phyloP scores from a whole-genome alignment of 106 monocot genomes.

The Hemerocallis citrina region DNA sequence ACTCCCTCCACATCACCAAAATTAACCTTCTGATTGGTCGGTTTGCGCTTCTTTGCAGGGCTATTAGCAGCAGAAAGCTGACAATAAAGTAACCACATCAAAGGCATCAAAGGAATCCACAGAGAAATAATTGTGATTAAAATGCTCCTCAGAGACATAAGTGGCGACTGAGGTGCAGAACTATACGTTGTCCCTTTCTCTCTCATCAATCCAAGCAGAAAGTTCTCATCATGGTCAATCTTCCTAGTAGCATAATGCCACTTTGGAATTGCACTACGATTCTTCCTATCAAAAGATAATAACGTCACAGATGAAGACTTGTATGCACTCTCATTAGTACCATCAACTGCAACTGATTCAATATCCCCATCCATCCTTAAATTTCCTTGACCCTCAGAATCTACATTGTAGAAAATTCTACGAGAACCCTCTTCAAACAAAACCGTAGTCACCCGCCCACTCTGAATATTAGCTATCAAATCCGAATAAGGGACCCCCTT shows the following conservation, averaged over 20 bases:
- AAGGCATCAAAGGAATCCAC: slow-evolving; percentile 78
- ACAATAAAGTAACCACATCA: slow-evolving; percentile 88
- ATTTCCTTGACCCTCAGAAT: slow-evolving; percentile 8
- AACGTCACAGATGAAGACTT: neutral
- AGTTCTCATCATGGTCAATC: slow-evolving; percentile 73
- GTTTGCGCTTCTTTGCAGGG: slow-evolving; percentile 54
- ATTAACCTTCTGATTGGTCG: slow-evolving; percentile 48
- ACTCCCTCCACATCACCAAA: slow-evolving; percentile 95
- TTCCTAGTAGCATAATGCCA: slow-evolving; percentile 76
- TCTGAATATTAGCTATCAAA: slow-evolving; percentile 47
- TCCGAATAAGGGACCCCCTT: slow-evolving; percentile 79
- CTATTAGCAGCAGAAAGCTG: slow-evolving; percentile 59
- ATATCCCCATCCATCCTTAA: neutral
- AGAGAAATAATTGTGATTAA: slow-evolving; percentile 57
- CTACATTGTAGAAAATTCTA: slow-evolving; percentile 52
- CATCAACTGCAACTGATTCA: neutral
- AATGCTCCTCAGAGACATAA: slow-evolving; percentile 38
- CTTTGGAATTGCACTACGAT: slow-evolving; percentile 13
- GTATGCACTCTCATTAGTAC: neutral
- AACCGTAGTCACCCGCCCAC: slow-evolving; percentile 42
- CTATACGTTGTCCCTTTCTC: slow-evolving; percentile 65
- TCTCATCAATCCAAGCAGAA: slow-evolving; percentile 74
- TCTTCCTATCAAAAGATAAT: neutral
- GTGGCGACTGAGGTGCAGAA: slow-evolving; percentile 70
- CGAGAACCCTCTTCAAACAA: slow-evolving; percentile 85